Conservation (phyloP, 345 rosid genomes). For the rapeseed (Brassica napus) region Da-Ae NC_063448.1:51830001-51830500, state of each 20-base stretch:
- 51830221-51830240: background rate
- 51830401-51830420: no score
- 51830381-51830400: no score
- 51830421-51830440: no score
- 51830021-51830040: background rate
- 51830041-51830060: constrained; percentile 2
- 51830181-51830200: background rate
- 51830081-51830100: constrained; percentile 18
- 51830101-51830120: constrained; percentile 16
- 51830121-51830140: background rate
- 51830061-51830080: constrained; percentile 22
- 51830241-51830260: background rate
- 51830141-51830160: constrained; percentile 19
- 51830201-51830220: background rate
- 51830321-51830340: background rate
- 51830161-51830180: constrained; percentile 9
- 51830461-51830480: no score
- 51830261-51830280: background rate
- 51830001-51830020: no score
- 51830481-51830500: no score
- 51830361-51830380: no score
- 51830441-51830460: no score
- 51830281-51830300: background rate
- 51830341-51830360: no score
- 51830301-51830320: constrained; percentile 4